A percentile compares a stretch with the other conserved stretches of the same genome.
These are phyloP conservation scores for Ceriops zippeliana DNA, from an alignment of 345 rosid genomes.

Conservation along the genomic window DNA sequence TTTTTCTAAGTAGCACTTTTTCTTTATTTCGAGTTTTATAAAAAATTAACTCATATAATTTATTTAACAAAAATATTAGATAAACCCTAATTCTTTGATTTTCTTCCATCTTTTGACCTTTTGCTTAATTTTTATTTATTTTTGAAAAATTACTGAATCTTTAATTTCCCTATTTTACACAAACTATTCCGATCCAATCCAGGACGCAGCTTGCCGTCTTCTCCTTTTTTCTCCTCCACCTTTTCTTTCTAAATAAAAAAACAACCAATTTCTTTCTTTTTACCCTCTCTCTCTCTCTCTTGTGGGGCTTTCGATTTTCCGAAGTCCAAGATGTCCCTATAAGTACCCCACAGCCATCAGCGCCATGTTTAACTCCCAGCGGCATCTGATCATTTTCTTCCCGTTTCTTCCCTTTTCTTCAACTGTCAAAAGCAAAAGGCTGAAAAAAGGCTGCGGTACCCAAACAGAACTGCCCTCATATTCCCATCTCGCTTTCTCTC, in stretches of 20 bases:
- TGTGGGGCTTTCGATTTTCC: background rate
- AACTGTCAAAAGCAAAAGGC: slow-evolving; percentile 12
- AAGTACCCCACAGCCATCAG: slow-evolving; percentile 1
- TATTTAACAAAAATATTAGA: too few relatives aligned
- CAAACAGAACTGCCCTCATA: slow-evolving; percentile 17
- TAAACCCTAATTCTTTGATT: too few relatives aligned
- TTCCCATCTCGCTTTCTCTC: slow-evolving; percentile 4
- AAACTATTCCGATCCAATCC: too few relatives aligned
- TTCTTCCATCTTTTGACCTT: too few relatives aligned
- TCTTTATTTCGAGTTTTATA: too few relatives aligned
- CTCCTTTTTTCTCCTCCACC: background rate
- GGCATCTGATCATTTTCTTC: background rate
- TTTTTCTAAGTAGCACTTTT: background rate
- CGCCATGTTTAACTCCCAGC: background rate
- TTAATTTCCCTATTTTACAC: too few relatives aligned
- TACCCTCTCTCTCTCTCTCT: background rate
- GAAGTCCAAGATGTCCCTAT: background rate
- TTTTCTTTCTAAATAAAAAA: background rate
- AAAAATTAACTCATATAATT: too few relatives aligned
- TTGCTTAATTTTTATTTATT: too few relatives aligned
- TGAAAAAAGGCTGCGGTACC: background rate
- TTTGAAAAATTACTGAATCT: too few relatives aligned
- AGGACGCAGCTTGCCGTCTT: background rate
- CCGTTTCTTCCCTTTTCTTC: background rate
- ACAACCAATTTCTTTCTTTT: background rate